Conservation (phyloP, 768 basidiomycete species). For the Xerocomus spinulosus region DNA sequence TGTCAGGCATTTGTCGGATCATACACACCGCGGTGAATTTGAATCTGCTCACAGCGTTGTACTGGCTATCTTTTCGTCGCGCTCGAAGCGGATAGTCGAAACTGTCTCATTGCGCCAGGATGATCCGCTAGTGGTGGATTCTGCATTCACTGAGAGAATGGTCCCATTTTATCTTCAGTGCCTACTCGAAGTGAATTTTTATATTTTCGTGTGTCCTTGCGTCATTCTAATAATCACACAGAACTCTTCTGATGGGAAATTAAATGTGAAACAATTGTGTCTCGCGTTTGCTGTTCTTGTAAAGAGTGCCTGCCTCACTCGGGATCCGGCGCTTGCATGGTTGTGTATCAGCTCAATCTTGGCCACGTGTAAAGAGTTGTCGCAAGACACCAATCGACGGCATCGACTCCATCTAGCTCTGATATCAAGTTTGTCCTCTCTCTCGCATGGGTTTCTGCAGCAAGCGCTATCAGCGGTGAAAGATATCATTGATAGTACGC, state of each 20-base stretch:
- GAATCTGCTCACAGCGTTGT: slow-evolving; percentile 86
- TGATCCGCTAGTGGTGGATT: slow-evolving; percentile 16
- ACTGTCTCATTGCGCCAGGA: slow-evolving; percentile 2
- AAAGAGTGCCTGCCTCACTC: slow-evolving; percentile 47
- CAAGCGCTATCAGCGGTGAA: slow-evolving; percentile 48
- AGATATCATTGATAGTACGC: slow-evolving; percentile 28
- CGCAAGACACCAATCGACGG: slow-evolving; percentile 21
- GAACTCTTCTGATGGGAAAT: slow-evolving; percentile 59
- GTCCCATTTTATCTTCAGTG: slow-evolving; percentile 72
- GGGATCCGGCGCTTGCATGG: slow-evolving; percentile 53
- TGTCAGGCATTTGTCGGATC: slow-evolving; percentile 54
- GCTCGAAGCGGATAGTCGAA: slow-evolving; percentile 38
- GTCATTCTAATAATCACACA: slow-evolving; percentile 23
- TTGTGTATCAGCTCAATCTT: slow-evolving; percentile 60
- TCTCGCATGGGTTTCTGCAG: slow-evolving; percentile 54
- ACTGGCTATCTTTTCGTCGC: slow-evolving; percentile 65
- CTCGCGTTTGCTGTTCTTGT: slow-evolving; percentile 75
- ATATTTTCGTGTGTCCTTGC: neutral
- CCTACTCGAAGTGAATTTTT: slow-evolving; percentile 57
- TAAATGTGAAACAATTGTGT: slow-evolving; percentile 62
- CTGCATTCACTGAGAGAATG: slow-evolving; percentile 48
- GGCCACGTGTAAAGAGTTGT: slow-evolving; percentile 36
- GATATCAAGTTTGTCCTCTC: slow-evolving; percentile 59
- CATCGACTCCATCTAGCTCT: slow-evolving; percentile 64
- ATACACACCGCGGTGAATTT: slow-evolving; percentile 66